These are phyloP conservation scores for Acanthamoeba polyphaga DNA, from an alignment of 208 protist genomes.

Conservation along the genomic window DNA sequence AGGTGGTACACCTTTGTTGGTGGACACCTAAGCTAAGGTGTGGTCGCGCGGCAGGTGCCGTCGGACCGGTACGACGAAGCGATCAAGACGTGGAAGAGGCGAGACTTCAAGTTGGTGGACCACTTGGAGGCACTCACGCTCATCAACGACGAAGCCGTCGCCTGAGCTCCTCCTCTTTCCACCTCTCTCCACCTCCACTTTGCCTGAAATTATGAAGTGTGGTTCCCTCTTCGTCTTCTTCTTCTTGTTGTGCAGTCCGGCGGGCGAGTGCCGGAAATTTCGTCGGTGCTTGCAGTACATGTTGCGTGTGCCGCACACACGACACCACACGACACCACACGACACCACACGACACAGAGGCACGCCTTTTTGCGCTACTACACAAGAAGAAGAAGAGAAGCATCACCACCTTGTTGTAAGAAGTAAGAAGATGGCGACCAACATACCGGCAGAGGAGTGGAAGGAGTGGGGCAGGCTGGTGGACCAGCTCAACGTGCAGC, in stretches of 20 bases:
- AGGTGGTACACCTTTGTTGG: too few species aligned
- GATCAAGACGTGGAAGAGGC: conserved; percentile 43
- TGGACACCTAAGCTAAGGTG: too few species aligned
- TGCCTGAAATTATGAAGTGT: not conserved
- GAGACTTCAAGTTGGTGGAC: conserved; percentile 33
- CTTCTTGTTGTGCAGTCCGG: too few species aligned
- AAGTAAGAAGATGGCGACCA: not conserved
- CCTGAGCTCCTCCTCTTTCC: not conserved
- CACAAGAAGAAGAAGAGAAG: not conserved
- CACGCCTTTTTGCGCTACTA: not conserved
- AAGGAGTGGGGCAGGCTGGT: not conserved
- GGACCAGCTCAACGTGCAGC: not conserved
- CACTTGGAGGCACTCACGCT: not conserved
- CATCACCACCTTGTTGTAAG: not conserved
- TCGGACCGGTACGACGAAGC: conserved; percentile 28
- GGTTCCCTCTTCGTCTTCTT: not conserved
- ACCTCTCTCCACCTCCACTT: not conserved
- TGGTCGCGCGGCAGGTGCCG: not conserved
- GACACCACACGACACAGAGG: too few species aligned
- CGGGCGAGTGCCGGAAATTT: not conserved
- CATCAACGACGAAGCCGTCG: not conserved
- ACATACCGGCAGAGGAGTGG: not conserved
- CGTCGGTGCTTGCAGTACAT: not conserved
- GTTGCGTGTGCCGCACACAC: not conserved
- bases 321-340: too few species aligned